These are phyloP conservation scores for Ascochyta viciae-villosae DNA, from an alignment of 2,329 filamentous ascomycete genomes.

Conservation along the genomic window DNA sequence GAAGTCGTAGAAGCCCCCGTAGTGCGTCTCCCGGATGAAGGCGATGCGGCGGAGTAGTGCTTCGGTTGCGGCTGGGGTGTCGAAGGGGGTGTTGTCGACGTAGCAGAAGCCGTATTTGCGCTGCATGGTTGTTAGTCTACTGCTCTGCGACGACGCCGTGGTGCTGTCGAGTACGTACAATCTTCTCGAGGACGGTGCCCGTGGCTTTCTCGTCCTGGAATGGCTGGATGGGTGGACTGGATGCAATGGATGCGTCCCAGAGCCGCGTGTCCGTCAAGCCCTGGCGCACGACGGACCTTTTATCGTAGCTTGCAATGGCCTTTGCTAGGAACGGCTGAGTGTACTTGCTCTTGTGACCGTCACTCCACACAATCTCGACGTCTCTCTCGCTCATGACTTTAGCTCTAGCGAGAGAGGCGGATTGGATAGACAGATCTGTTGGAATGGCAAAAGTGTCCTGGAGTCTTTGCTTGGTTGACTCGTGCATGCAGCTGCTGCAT, in stretches of 20 bases:
- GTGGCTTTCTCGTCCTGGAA: conserved; percentile 66
- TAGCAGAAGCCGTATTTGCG: conserved; percentile 77
- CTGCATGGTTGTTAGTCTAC: conserved; percentile 51
- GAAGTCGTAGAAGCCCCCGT: conserved; percentile 87
- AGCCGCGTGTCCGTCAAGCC: conserved; percentile 44
- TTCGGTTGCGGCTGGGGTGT: conserved; percentile 72
- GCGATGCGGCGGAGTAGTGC: conserved; percentile 80
- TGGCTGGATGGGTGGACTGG: conserved; percentile 63
- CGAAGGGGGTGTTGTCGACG: conserved; percentile 69
- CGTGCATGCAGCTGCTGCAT: conserved; percentile 71
- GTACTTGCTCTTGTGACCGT: conserved; percentile 74
- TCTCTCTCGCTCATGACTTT: not conserved
- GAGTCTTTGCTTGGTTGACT: conserved; percentile 72
- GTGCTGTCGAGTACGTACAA: conserved; percentile 57
- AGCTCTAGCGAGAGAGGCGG: conserved; percentile 7
- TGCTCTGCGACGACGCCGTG: too few species aligned
- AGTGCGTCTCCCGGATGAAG: conserved; percentile 89
- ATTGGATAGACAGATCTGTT: conserved; percentile 34
- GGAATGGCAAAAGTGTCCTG: conserved; percentile 69
- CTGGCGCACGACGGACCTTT: conserved; percentile 43
- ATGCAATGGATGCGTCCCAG: conserved; percentile 44
- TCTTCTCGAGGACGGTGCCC: conserved; percentile 63
- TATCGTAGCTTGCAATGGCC: conserved; percentile 50
- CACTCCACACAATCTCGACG: conserved; percentile 53
- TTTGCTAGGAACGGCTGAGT: conserved; percentile 64